phyloP scores from a whole-genome alignment of 2,329 filamentous ascomycete species.

The Verticillium isaacii region DNA sequence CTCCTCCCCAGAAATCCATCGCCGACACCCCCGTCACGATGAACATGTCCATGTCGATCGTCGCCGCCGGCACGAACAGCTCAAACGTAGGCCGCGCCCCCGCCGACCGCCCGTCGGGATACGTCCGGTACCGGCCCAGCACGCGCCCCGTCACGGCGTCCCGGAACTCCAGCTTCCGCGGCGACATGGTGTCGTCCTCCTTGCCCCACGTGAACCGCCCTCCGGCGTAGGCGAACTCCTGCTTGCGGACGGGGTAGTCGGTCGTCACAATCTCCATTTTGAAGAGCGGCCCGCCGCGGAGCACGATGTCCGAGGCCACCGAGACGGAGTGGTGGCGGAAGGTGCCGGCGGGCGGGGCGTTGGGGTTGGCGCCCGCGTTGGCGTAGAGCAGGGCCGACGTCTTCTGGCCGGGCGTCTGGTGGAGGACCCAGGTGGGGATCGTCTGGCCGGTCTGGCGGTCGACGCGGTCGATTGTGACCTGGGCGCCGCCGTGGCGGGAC shows the following conservation, averaged over 20 bases:
- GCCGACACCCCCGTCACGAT: slow-evolving; percentile 6
- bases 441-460: slow-evolving; percentile 1
- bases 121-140: slow-evolving; percentile 3
- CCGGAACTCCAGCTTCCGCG: slow-evolving; percentile 1
- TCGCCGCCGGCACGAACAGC: slow-evolving; percentile 7
- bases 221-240: slow-evolving; percentile 3
- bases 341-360: background rate
- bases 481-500: slow-evolving; percentile 1
- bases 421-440: slow-evolving; percentile 6
- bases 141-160: slow-evolving; percentile 2
- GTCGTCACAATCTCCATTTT: slow-evolving; percentile 5
- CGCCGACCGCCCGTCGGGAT: slow-evolving; percentile 3
- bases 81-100: slow-evolving; percentile 6
- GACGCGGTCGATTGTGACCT: slow-evolving; percentile 8
- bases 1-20: slow-evolving; percentile 3
- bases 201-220: slow-evolving; percentile 4
- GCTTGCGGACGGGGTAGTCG: slow-evolving; percentile 1
- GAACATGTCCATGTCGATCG: slow-evolving; percentile 9
- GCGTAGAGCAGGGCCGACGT: slow-evolving; percentile 4
- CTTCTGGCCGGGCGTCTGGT: slow-evolving; percentile 4
- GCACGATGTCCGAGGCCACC: slow-evolving; percentile 3
- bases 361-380: background rate
- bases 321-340: slow-evolving; percentile 5
- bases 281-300: slow-evolving; percentile 5
- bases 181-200: slow-evolving; percentile 1